Evolutionary conservation across 2,329 filamentous ascomycete genomes (phyloP).

Genomic region (Macrophomina tecta): DNA sequence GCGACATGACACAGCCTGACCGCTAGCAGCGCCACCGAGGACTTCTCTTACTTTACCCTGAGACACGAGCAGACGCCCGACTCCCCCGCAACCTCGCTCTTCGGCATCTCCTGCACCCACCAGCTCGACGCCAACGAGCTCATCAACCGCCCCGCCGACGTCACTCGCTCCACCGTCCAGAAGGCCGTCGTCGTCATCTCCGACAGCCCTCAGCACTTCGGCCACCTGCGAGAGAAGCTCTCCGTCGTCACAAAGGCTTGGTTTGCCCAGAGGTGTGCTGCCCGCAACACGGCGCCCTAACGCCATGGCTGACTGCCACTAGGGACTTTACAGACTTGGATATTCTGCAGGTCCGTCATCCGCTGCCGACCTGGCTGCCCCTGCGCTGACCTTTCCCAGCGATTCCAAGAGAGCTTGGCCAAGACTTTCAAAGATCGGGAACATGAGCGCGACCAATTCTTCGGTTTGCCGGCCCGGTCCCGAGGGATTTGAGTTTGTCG

Average conservation of each 20-base stretch:
- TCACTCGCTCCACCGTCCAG: conserved; percentile 96
- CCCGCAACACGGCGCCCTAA: conserved; percentile 29
- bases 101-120: conserved; percentile 93
- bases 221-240: conserved; percentile 86
- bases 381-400: conserved; percentile 51
- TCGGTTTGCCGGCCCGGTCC: conserved; percentile 59
- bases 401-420: conserved; percentile 87
- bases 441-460: conserved; percentile 80
- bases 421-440: conserved; percentile 66
- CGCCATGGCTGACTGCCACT: neutral
- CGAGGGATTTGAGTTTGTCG: too few relatives aligned
- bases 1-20: neutral
- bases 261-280: conserved; percentile 80
- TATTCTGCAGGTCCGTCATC: conserved; percentile 67
- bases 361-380: neutral
- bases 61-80: conserved; percentile 59
- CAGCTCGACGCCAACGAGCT: conserved; percentile 84
- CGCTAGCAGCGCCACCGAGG: conserved; percentile 74
- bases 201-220: conserved; percentile 87
- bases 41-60: conserved; percentile 98
- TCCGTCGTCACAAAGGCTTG: conserved; percentile 91
- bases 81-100: conserved; percentile 77
- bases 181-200: conserved; percentile 97
- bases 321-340: conserved; percentile 89
- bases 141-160: conserved; percentile 79